These are phyloP conservation scores for Dianthus caryophyllus DNA, from an alignment of 148 eudicot species.

Conservation along the genomic window DNA sequence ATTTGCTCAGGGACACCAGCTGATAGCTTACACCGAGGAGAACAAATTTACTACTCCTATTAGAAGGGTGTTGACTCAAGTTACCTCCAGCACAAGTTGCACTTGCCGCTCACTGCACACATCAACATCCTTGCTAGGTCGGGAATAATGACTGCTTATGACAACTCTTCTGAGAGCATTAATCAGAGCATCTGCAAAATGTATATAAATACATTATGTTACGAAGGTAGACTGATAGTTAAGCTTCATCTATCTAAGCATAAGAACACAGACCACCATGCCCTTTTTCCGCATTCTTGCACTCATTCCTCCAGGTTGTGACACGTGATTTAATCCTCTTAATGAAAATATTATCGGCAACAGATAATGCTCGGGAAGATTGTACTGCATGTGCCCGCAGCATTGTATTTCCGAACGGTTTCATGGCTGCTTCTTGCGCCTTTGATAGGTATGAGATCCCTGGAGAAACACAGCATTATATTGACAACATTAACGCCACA, in stretches of 20 bases:
- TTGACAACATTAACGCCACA: background rate
- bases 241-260: conserved; percentile 10
- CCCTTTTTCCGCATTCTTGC: conserved; percentile 38
- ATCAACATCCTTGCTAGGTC: conserved; percentile 73
- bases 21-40: background rate
- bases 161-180: conserved; percentile 68
- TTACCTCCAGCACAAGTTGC: conserved; percentile 74
- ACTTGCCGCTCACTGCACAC: conserved; percentile 96
- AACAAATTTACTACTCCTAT: background rate
- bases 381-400: conserved; percentile 29
- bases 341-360: conserved; percentile 69
- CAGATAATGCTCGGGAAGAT: conserved; percentile 42
- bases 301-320: conserved; percentile 53
- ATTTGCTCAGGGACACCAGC: background rate
- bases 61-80: conserved; percentile 1
- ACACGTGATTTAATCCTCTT: conserved; percentile 75
- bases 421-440: conserved; percentile 69
- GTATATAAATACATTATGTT: conserved; percentile 10
- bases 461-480: conserved; percentile 27
- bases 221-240: conserved; percentile 18
- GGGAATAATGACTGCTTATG: conserved; percentile 66
- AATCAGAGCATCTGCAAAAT: conserved; percentile 58
- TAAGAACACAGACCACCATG: conserved; percentile 48
- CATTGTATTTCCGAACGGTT: conserved; percentile 40
- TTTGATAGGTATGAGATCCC: conserved; percentile 93